A percentile compares a stretch with the other conserved stretches of the same genome.
These are phyloP conservation scores for Trebouxiophyceae sp. DNA, from an alignment of 163 green algal genomes.

Conservation along the genomic window DNA sequence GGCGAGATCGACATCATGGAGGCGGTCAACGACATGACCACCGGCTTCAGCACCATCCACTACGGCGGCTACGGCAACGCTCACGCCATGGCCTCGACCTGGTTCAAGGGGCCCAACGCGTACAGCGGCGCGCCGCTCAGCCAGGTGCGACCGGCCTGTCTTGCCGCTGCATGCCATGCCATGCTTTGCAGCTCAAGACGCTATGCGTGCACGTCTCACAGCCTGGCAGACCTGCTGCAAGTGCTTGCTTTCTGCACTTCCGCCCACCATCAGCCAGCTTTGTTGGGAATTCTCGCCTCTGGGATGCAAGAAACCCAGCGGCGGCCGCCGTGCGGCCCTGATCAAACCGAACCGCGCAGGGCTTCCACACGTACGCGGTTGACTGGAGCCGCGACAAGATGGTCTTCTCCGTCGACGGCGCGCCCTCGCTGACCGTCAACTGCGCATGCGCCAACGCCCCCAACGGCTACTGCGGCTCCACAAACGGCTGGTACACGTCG, in stretches of 20 bases:
- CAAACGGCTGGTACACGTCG: neutral
- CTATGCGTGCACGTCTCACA: no score
- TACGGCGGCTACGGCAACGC: constrained; percentile 7
- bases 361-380: neutral
- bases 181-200: no score
- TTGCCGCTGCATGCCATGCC: neutral
- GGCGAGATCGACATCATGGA: constrained; percentile 40
- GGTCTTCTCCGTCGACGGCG: neutral
- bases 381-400: neutral
- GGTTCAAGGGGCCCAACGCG: neutral
- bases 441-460: neutral
- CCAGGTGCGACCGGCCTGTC: neutral
- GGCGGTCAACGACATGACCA: constrained; percentile 11
- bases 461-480: constrained; percentile 1
- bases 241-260: no score
- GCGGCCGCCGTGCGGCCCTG: no score
- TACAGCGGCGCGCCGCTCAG: neutral
- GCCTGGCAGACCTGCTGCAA: no score
- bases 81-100: neutral
- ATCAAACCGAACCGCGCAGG: no score
- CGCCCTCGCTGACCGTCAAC: neutral
- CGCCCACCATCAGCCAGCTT: no score
- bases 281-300: no score
- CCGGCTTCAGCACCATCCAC: constrained; percentile 23
- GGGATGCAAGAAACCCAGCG: no score